Evolutionary conservation across 768 basidiomycete genomes (phyloP), one percentile per base, ranked within the genome.

Genomic region (Tulasnella sp.): DNA sequence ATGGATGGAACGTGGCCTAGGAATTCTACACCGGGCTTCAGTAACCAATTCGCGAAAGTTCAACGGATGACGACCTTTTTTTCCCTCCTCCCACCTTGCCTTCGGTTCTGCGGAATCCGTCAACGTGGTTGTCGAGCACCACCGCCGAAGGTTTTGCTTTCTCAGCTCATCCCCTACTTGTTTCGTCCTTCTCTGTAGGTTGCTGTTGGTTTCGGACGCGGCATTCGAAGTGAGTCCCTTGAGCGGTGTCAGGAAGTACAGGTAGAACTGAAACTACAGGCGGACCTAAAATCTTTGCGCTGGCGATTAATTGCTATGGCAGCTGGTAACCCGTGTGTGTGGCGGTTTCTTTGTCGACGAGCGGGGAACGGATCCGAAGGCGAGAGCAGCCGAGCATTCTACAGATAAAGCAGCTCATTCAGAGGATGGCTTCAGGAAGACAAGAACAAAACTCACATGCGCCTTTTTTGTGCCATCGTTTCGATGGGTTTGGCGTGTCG

Each of bases 381-480:
- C 95, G 82, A 96, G 92, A 19, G 94, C 90, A 81, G 95, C 92
- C 82, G 94, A 96, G 94, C 95, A 96, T 85, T 91, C 94, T 95
- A 31, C 56, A 89, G 40, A 24, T 40, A 46, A 44, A 27, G 38
- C 38, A 36, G 34, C 31, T 14, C 21, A 16, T 40, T 36, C 19
- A 83, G 81, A n/a, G 81, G 83, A 82, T 24, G 42, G 36, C 48
- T 58, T 36, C n/a, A n/a, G n/a, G n/a, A 79, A 27, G 21, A 44
- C 21, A 76, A n/a, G n/a, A n/a, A n/a, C 52, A 46, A n/a, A 73
- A 68, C 81, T 24, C 81, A 81, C 83, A 83, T 46, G 36, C 14
- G 14, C 42, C 77, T n/a, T 36, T 80, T 77, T 36, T 74, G 38
- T 34, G 76, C 2, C 36, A 52, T 42, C 39, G 78, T 72, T n/a